Evolutionary conservation across 352 stramenopile genomes (phyloP).

Genomic region (Phytophthora ramorum): DNA sequence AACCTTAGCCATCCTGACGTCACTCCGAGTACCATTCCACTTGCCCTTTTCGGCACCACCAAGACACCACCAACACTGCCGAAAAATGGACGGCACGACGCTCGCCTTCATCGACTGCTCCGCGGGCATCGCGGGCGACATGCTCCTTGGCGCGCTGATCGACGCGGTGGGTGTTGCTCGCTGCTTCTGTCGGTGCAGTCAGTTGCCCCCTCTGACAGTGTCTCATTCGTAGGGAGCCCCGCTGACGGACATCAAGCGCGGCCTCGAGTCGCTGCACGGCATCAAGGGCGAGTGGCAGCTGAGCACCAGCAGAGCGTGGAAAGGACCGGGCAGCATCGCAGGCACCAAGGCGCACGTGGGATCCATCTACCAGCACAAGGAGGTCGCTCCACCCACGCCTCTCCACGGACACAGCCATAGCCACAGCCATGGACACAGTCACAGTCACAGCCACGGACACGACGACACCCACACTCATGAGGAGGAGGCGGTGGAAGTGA

Average conservation of each 20-base stretch:
- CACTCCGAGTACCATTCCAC: not conserved
- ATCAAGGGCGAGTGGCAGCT: constrained; percentile 92
- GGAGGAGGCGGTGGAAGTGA: not conserved
- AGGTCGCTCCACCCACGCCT: constrained; percentile 40
- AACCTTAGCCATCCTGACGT: not conserved
- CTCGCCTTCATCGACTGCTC: constrained; percentile 90
- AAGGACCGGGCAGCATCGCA: constrained; percentile 90
- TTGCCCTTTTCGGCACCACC: not conserved
- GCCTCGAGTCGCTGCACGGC: constrained; percentile 60
- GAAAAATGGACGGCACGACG: constrained; percentile 23
- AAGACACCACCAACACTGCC: not conserved
- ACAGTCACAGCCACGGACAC: constrained; percentile 39
- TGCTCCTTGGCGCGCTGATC: constrained; percentile 90
- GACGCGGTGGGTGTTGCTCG: constrained; percentile 64
- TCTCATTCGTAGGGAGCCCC: constrained; percentile 56
- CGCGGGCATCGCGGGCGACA: constrained; percentile 90
- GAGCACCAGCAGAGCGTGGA: constrained; percentile 68
- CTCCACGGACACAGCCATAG: constrained; percentile 20
- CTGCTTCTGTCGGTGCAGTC: constrained; percentile 10
- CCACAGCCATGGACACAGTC: constrained; percentile 30
- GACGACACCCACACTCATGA: constrained; percentile 28
- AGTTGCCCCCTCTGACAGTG: not conserved
- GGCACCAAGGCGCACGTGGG: constrained; percentile 89
- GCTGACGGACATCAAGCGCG: constrained; percentile 60
- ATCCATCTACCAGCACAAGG: constrained; percentile 88